phyloP scores from a whole-genome alignment of 768 basidiomycete species.

The Suillus placidus region DNA sequence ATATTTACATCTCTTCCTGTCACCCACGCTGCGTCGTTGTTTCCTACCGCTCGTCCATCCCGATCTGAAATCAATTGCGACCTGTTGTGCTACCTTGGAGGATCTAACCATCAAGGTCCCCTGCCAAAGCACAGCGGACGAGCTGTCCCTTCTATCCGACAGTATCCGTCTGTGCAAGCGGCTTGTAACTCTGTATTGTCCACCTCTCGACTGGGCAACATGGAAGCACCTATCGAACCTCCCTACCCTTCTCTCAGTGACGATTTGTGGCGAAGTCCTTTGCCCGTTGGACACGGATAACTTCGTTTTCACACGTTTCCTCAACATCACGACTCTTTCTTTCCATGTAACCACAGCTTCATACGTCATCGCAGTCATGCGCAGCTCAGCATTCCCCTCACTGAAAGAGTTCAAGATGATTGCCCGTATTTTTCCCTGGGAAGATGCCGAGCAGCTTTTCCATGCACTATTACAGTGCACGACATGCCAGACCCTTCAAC shows the following conservation, averaged over 20 bases:
- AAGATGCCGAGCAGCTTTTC: constrained; percentile 1
- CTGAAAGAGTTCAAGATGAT: background rate
- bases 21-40: background rate
- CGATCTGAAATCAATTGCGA: background rate
- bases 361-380: background rate
- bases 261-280: background rate
- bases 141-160: background rate
- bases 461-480: background rate
- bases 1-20: background rate
- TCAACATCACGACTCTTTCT: constrained; percentile 4
- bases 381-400: background rate
- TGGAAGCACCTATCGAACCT: background rate
- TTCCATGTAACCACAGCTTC: background rate
- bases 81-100: background rate
- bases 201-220: constrained; percentile 5
- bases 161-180: background rate
- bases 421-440: background rate
- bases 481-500: background rate
- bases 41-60: background rate
- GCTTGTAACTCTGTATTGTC: background rate
- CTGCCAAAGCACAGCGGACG: background rate
- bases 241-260: background rate
- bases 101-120: background rate
- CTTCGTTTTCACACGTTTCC: background rate
- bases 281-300: constrained; percentile 3